Evolutionary conservation across 768 basidiomycete species (phyloP), one percentile per base, ranked within the genome.

Genomic region (Lactarius indigo): DNA sequence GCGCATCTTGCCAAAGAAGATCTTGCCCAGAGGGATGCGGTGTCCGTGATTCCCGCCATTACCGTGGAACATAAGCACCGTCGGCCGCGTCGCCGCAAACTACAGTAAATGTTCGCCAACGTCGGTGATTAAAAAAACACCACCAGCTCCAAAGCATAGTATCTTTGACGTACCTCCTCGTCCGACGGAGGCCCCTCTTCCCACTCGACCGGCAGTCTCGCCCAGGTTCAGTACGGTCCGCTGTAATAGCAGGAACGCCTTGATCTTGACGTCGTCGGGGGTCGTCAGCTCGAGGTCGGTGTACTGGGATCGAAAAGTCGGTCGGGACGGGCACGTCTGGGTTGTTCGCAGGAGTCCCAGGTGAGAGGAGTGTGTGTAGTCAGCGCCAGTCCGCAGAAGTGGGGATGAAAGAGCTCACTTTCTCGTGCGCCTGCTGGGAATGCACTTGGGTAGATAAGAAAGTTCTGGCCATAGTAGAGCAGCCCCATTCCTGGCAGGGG

Each of bases 41-140:
- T 98, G 96, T 1, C 96, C 96, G 44, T 87, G 81, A 70, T 93
- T 94, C 17, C 91, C 91, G 0, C 87, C 91, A 72, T 92, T 92
- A 8, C 96, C 96, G 71, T 98, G 96, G 64, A 97, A 94, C 87
- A 98, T 92, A 59, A 98, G 76, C 2, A 98, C 81, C 0, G 94
- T 97, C 1, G 96, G 96, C 18, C 94, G 81, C 54, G 74, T 75
- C 0, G 79, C 74, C 18, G 81, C 79, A 67, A 81, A 81, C 82
- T 82, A 15, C n/a, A n/a, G n/a, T n/a, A 39, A 57, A 3, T n/a
- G 7, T 5, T 9, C 5, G 31, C 28, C 15, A 20, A 52, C 26
- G 3, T 41, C 54, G 17, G 44, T n/a, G 47, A 17, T 37, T 26
- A 42, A 37, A 9, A 13, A 8, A 15, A 31, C 18, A 2, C 8